Percentiles rank a stretch among this genome's conserved stretches.
Evolutionary conservation across 495 filamentous ascomycete species (phyloP).

Genomic region (Annulohypoxylon moriforme): DNA sequence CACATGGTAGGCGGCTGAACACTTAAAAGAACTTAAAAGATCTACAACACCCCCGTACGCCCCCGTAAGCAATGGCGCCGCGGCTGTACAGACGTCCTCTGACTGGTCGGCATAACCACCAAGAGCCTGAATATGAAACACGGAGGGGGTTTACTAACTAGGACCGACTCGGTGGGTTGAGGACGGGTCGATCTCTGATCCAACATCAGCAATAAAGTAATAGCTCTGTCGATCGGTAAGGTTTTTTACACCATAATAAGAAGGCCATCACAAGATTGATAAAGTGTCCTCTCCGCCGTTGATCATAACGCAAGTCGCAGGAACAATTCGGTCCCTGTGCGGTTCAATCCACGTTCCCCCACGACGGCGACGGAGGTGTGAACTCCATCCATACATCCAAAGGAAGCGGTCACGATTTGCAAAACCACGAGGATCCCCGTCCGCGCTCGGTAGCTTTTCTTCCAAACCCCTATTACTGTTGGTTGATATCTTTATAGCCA

Average conservation of each 20-base stretch:
- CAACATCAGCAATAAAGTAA: conserved; percentile 24
- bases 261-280: conserved; percentile 24
- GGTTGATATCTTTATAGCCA: conserved; percentile 15
- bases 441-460: conserved; percentile 16
- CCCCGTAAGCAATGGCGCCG: conserved; percentile 24
- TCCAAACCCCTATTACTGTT: conserved; percentile 8
- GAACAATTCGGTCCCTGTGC: conserved; percentile 12
- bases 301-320: conserved; percentile 25
- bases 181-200: conserved; percentile 30
- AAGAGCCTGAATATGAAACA: conserved; percentile 38
- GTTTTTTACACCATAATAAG: conserved; percentile 18
- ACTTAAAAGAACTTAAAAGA: conserved; percentile 26
- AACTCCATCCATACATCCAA: conserved; percentile 24
- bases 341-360: conserved; percentile 11
- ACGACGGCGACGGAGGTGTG: conserved; percentile 10
- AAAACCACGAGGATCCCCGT: conserved; percentile 13
- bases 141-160: conserved; percentile 19
- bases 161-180: conserved; percentile 31
- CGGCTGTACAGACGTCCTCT: conserved; percentile 19
- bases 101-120: conserved; percentile 22
- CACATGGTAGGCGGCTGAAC: conserved; percentile 26
- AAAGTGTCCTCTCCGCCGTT: conserved; percentile 18
- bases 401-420: conserved; percentile 9
- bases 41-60: conserved; percentile 19
- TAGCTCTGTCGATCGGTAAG: conserved; percentile 16